Evolutionary conservation across 2,329 filamentous ascomycete genomes (phyloP).

Genomic region (Paecilomyces variotii): DNA sequence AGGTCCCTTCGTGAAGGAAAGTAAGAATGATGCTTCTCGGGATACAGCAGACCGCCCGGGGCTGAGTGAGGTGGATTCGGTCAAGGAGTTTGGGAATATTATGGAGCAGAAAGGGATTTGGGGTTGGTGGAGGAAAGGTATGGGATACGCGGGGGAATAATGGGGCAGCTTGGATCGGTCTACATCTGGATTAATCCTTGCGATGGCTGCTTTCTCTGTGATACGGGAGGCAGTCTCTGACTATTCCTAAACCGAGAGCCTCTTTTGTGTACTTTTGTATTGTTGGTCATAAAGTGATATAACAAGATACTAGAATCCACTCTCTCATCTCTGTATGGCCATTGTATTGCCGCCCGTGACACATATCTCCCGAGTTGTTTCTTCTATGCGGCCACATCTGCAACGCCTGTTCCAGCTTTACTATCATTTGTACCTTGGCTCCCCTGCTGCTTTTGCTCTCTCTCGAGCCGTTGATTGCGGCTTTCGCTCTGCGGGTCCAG

Average conservation of each 20-base stretch:
- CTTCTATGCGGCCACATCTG: background rate
- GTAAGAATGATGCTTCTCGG: background rate
- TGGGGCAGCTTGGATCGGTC: background rate
- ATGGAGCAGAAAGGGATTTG: constrained; percentile 55
- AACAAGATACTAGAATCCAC: background rate
- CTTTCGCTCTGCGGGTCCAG: constrained; percentile 13
- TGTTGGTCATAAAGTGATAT: too few relatives aligned
- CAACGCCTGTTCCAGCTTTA: background rate
- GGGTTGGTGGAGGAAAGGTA: constrained; percentile 60
- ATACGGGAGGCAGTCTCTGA: too few relatives aligned
- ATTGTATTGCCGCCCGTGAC: background rate
- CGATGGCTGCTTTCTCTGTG: too few relatives aligned
- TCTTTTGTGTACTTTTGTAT: too few relatives aligned
- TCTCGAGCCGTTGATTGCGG: constrained; percentile 7
- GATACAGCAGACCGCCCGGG: constrained; percentile 12
- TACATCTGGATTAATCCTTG: too few relatives aligned
- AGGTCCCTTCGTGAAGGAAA: constrained; percentile 22
- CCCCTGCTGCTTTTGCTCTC: background rate
- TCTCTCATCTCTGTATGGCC: background rate
- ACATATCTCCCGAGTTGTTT: background rate
- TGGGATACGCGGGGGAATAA: constrained; percentile 43
- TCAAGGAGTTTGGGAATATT: constrained; percentile 54
- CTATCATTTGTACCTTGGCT: background rate
- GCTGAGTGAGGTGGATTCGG: constrained; percentile 53
- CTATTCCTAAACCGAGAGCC: too few relatives aligned